phyloP scores from a whole-genome alignment of 305 asterid species.

The Fraxinus sp. region DNA sequence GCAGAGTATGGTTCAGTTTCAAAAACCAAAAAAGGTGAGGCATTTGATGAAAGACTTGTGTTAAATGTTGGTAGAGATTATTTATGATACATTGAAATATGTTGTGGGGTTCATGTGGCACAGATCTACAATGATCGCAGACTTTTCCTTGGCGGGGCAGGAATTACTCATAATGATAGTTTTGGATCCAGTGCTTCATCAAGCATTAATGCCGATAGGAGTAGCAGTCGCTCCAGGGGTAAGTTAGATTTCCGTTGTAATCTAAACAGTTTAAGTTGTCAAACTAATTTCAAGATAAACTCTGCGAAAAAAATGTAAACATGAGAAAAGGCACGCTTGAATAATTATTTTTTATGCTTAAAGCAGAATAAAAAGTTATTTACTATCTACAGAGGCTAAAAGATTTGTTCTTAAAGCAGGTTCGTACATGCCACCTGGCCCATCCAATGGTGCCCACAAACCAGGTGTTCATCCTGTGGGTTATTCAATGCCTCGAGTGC shows the following conservation, averaged over 20 bases:
- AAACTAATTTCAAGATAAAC: neutral
- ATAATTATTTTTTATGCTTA: neutral
- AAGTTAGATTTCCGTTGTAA: slow-evolving; percentile 19
- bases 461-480: slow-evolving; percentile 87
- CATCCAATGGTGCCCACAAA: slow-evolving; percentile 82
- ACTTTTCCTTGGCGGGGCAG: slow-evolving; percentile 87
- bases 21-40: slow-evolving; percentile 92
- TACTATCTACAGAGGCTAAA: slow-evolving; percentile 13
- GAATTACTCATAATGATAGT: slow-evolving; percentile 65
- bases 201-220: slow-evolving; percentile 65
- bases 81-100: slow-evolving; percentile 26
- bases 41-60: neutral
- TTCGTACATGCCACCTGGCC: slow-evolving; percentile 75
- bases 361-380: neutral
- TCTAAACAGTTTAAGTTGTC: neutral
- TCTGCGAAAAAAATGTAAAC: neutral
- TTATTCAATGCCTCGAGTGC: slow-evolving; percentile 80
- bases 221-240: slow-evolving; percentile 93
- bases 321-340: neutral
- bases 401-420: slow-evolving; percentile 49
- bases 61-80: neutral
- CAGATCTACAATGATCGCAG: slow-evolving; percentile 94
- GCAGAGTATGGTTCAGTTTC: slow-evolving; percentile 99
- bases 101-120: slow-evolving; percentile 28
- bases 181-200: slow-evolving; percentile 64